Base-by-base conservation (phyloP, 2,329 filamentous ascomycete species). In the Laburnicola sp. region DNA sequence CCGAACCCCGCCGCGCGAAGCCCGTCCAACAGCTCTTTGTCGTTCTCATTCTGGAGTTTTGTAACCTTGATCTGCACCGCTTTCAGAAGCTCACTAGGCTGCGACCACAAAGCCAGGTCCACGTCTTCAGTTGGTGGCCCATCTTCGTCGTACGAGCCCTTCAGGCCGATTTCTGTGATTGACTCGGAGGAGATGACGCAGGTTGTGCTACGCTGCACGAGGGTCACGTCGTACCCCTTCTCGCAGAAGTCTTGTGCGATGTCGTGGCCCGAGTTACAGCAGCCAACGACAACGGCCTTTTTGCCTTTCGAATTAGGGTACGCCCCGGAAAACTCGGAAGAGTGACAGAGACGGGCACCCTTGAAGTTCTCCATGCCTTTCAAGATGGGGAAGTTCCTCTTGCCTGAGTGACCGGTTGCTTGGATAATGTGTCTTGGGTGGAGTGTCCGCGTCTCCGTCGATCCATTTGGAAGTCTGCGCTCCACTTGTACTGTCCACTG, bases 251-350 rank as follows among this genome's bases (percentile, higher is more conserved):
- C 76, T 59, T 78, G 72, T 2, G 77, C 75, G 23, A 80, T 72
- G 57, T 80, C 77, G 61, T 80, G 77, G 42, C 73, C 77, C 0
- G 76, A 78, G 55, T 80, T 80, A 44, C 74, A 79, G 16, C 73
- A 74, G 25, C 78, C 78, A 11, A 81, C 64, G 1, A 81, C 73
- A 28, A 80, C 58, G 4, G 73, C 77, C 28, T 69, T 69, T 47
- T 78, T 78, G 26, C 75, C 75, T 21, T 64, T 65, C 7, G 58
- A 56, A 11, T 71, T 58, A 4, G 61, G 64, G 0, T 70, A 69
- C 2, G 67, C 66, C 38, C 68, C 68, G 6, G 57, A 58, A 39
- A 70, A 69, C 31, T 64, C 65, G 23, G 66, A 69, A 38, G 58
- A 61, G 46, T 71, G 66, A 51, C 65, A 68, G 4, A 70, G 57